Evolutionary conservation across 257 asterid species (phyloP).

Genomic region (Solanum virginianum): DNA sequence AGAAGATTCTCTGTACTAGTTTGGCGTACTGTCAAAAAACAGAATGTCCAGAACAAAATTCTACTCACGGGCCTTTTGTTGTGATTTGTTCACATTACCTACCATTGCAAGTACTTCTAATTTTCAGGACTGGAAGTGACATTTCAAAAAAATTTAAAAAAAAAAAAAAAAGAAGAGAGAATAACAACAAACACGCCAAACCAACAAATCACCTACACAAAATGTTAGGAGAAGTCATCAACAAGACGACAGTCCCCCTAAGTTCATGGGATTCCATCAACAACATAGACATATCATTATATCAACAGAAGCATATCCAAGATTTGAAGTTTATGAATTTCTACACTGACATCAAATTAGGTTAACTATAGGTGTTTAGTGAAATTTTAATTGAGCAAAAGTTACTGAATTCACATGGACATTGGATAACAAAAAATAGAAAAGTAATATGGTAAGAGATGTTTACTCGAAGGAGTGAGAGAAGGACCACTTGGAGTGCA

Average conservation of each 20-base stretch:
- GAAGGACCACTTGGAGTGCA: constrained; percentile 81
- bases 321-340: not conserved
- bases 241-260: not conserved
- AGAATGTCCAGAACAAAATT: not conserved
- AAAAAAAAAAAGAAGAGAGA: not conserved
- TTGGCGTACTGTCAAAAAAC: not conserved
- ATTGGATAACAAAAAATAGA: not conserved
- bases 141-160: not conserved
- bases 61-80: not conserved
- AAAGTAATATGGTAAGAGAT: not conserved
- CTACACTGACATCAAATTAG: not conserved
- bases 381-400: not conserved
- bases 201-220: not conserved
- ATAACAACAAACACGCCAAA: not conserved
- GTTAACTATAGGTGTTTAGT: too few species aligned
- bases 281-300: not conserved
- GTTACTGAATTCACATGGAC: too few species aligned
- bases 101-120: not conserved
- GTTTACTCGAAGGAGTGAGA: constrained; percentile 68
- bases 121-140: not conserved
- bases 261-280: not conserved
- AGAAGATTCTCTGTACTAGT: not conserved
- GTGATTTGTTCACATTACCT: not conserved
- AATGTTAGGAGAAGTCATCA: not conserved
- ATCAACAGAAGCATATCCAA: not conserved